Evolutionary conservation across 805 yeast genomes (phyloP), one percentile per base, ranked within the genome.

Genomic region (Starmera pachycereana): DNA sequence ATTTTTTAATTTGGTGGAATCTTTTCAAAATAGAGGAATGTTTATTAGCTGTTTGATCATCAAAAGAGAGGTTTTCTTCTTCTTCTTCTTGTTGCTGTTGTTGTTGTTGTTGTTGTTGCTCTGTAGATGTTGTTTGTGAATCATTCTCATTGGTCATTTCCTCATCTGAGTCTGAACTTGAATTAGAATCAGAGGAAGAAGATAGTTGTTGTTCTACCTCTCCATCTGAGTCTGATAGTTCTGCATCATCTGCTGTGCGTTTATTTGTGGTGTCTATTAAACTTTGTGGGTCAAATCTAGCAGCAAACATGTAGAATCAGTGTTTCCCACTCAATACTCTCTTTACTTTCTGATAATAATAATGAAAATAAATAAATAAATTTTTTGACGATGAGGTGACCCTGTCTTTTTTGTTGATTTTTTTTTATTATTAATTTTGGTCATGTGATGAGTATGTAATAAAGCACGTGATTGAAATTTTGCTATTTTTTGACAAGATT

Each of bases 221-320:
- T 11, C 35, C 35, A 18, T 28, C 35, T 11, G 29, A 37, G 6
- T 35, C 28, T 14, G 44, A 41, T 12, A 19, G 45, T 13, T 49
- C 55, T 11, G 40, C 35, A 27, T 40, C 52, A 38, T 57, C 51
- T 14, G 46, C 44, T 39, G 41, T 54, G 41, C 63, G 51, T 44
- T 54, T 13, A n/a, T 40, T 46, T n/a, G 28, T 30, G 12, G 18
- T 33, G 22, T 18, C 25, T 3, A 39, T 43, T 4, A 58, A 40
- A 8, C 52, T 52, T 33, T 54, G 54, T 14, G 85, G 85, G 47
- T 76, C 83, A 50, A 72, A 79, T 54, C 86, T 65, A 12, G 72
- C 70, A 8, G 82, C 83, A 62, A 79, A 79, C 87, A 79, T 76
- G 12, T 14, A n/a, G 3, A 8, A 22, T 6, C 27, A 22, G 27